These are phyloP conservation scores for Apiotrichum laibachii DNA, from an alignment of 1,284 basidiomycete species.

Conservation along the genomic window DNA sequence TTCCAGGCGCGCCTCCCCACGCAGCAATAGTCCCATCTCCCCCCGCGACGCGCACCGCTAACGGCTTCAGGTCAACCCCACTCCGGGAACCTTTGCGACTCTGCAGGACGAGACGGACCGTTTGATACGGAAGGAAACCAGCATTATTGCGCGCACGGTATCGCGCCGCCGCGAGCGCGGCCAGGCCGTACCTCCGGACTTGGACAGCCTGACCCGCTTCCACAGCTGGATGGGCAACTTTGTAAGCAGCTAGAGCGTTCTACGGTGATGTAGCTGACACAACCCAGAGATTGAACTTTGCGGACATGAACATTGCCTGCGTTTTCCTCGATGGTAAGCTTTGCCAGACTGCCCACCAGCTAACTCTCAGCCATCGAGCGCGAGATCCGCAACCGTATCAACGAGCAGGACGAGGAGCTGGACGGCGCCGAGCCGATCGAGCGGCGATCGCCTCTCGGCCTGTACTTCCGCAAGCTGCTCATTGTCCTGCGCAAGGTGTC, in stretches of 20 bases:
- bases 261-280: not conserved
- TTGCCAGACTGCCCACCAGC: not conserved
- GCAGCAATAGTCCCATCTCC: no score
- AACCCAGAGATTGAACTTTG: conserved; percentile 26
- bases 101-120: conserved; percentile 30
- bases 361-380: conserved; percentile 29
- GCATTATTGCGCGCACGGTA: conserved; percentile 18
- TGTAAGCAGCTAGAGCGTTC: conserved; percentile 20
- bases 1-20: no score
- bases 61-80: conserved; percentile 27
- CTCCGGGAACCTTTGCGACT: conserved; percentile 25
- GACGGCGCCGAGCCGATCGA: conserved; percentile 23
- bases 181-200: conserved; percentile 18
- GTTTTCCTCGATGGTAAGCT: conserved; percentile 34
- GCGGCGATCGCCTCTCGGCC: conserved; percentile 40
- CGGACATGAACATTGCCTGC: conserved; percentile 31
- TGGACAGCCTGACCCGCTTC: conserved; percentile 21
- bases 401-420: conserved; percentile 31
- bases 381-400: conserved; percentile 34
- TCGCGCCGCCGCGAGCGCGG: conserved; percentile 28
- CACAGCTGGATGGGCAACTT: conserved; percentile 35
- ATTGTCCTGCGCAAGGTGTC: conserved; percentile 39
- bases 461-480: conserved; percentile 38
- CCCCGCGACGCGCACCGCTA: not conserved
- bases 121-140: conserved; percentile 28